These are phyloP conservation scores for Zygoascus hellenicus DNA, from an alignment of 1,139 yeast species.

Conservation along the genomic window DNA sequence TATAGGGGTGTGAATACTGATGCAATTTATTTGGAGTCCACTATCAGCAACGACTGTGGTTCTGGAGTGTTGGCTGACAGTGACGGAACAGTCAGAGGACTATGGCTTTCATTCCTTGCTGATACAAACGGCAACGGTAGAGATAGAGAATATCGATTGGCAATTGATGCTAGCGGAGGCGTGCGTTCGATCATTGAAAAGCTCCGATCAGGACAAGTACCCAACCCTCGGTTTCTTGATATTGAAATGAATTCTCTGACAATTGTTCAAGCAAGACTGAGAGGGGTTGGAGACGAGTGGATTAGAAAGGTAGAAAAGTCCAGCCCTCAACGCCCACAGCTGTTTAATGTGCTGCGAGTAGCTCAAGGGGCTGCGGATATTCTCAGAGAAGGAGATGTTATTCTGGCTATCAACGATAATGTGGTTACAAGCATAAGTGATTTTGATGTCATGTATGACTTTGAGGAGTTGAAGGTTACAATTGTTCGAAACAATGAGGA, in stretches of 20 bases:
- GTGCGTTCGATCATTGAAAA: slow-evolving; percentile 51
- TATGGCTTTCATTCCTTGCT: slow-evolving; percentile 80
- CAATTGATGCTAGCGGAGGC: slow-evolving; percentile 62
- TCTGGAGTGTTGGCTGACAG: slow-evolving; percentile 76
- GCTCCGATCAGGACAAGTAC: slow-evolving; percentile 48
- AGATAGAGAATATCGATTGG: slow-evolving; percentile 67
- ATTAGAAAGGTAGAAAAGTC: slow-evolving; percentile 56
- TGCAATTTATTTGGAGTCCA: slow-evolving; percentile 68
- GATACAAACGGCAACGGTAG: slow-evolving; percentile 51
- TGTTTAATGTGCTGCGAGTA: slow-evolving; percentile 66
- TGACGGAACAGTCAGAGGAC: slow-evolving; percentile 74
- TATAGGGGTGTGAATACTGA: slow-evolving; percentile 84
- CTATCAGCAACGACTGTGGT: slow-evolving; percentile 65
- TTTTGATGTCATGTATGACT: slow-evolving; percentile 48
- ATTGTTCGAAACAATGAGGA: slow-evolving; percentile 58
- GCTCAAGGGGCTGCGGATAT: slow-evolving; percentile 47
- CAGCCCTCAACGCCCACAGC: slow-evolving; percentile 59
- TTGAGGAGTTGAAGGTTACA: slow-evolving; percentile 46
- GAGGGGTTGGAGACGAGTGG: slow-evolving; percentile 86
- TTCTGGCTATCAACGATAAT: slow-evolving; percentile 61
- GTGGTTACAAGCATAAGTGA: slow-evolving; percentile 65
- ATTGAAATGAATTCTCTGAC: slow-evolving; percentile 70
- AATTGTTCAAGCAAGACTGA: slow-evolving; percentile 69
- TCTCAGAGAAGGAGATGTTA: slow-evolving; percentile 59
- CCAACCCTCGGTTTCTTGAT: slow-evolving; percentile 63